These are phyloP conservation scores for Podaxis rugospora DNA, from an alignment of 768 basidiomycete species.

Conservation along the genomic window DNA sequence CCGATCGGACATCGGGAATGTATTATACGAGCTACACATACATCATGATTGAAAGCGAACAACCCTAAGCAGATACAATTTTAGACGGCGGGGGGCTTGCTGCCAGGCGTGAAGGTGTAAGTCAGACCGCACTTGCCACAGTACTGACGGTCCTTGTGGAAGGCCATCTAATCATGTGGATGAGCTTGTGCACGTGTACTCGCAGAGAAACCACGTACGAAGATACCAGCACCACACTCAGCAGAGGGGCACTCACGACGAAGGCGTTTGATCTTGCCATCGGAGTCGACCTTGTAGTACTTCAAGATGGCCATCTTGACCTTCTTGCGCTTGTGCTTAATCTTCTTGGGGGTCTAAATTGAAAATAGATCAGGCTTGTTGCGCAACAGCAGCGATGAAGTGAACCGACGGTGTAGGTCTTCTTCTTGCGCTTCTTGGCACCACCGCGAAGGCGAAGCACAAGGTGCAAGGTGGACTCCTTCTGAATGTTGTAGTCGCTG, in stretches of 20 bases:
- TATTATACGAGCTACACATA: conserved; percentile 5
- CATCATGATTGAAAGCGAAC: neutral
- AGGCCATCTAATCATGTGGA: conserved; percentile 74
- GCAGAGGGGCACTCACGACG: conserved; percentile 91
- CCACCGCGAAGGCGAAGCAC: conserved; percentile 98
- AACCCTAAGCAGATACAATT: neutral
- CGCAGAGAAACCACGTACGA: conserved; percentile 43
- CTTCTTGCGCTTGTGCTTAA: conserved; percentile 99
- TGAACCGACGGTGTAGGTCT: conserved; percentile 89
- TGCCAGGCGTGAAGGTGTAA: conserved; percentile 78
- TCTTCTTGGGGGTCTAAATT: conserved; percentile 89
- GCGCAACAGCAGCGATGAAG: neutral
- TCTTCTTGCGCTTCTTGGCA: conserved; percentile 99
- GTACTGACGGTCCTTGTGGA: conserved; percentile 97
- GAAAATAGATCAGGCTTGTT: conserved; percentile 2
- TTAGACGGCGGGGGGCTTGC: conserved; percentile 72
- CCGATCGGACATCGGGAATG: neutral
- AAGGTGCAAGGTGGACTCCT: conserved; percentile 97
- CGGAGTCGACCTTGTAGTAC: conserved; percentile 99
- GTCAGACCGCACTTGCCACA: conserved; percentile 94
- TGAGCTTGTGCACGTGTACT: conserved; percentile 14
- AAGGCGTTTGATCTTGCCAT: conserved; percentile 99
- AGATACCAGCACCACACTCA: conserved; percentile 82
- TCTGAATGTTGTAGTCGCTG: conserved; percentile 97
- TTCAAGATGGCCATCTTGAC: conserved; percentile 99